Evolutionary conservation across 371 early-diverging fungal genomes (phyloP).

Genomic region (Mortierella sp.): DNA sequence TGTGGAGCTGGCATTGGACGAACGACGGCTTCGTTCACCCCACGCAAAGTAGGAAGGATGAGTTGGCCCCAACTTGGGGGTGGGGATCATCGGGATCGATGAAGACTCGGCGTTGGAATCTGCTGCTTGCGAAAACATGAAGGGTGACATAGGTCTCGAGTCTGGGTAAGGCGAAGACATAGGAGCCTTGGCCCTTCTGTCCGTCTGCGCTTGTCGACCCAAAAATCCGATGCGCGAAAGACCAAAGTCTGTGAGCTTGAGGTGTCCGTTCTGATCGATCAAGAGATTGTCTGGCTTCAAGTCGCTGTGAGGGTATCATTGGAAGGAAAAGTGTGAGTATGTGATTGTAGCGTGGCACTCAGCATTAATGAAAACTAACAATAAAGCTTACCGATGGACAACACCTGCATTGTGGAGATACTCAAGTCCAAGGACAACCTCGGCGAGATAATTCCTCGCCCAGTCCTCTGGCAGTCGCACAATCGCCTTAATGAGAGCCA

Average conservation of each 20-base stretch:
- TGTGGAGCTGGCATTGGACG: constrained; percentile 48
- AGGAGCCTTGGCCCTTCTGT: constrained; percentile 54
- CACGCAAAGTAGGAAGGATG: constrained; percentile 50
- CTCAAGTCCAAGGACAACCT: constrained; percentile 93
- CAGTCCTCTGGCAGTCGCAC: constrained; percentile 91
- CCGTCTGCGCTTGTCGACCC: constrained; percentile 81
- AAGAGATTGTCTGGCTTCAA: constrained; percentile 94
- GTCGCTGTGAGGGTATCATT: constrained; percentile 63
- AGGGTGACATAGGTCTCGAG: constrained; percentile 53
- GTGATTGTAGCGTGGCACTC: not conserved
- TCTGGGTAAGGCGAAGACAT: constrained; percentile 43
- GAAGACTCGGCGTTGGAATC: constrained; percentile 36
- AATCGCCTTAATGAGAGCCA: constrained; percentile 89
- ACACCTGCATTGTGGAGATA: constrained; percentile 90
- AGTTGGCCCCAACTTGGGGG: constrained; percentile 52
- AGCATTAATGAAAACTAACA: not conserved
- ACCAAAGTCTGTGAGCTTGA: constrained; percentile 97
- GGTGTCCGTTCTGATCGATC: constrained; percentile 91
- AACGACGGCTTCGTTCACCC: constrained; percentile 55
- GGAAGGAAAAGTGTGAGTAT: not conserved
- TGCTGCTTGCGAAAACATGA: constrained; percentile 41
- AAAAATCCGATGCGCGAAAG: constrained; percentile 90
- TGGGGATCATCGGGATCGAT: constrained; percentile 56
- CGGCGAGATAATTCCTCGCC: constrained; percentile 94
- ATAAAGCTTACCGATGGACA: constrained; percentile 80